A percentile compares a stretch with the other conserved stretches of the same genome.
Evolutionary conservation across 805 yeast species (phyloP).

Genomic region (Blastobotrys robertii): DNA sequence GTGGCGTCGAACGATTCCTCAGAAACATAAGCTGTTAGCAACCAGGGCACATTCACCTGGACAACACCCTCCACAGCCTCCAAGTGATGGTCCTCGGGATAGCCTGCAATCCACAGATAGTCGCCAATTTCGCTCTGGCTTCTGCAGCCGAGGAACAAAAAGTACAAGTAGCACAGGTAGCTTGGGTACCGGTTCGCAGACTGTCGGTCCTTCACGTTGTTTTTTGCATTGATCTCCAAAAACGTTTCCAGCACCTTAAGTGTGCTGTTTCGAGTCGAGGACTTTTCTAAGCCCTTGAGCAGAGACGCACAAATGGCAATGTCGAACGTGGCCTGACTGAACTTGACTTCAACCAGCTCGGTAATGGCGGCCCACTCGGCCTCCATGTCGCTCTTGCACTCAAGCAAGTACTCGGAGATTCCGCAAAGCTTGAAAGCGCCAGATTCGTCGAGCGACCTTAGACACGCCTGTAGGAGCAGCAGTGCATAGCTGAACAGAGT

Average conservation of each 20-base stretch:
- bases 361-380: constrained; percentile 12
- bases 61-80: neutral
- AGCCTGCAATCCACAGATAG: constrained; percentile 21
- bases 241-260: constrained; percentile 17
- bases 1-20: constrained; percentile 14
- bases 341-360: constrained; percentile 8
- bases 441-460: constrained; percentile 14
- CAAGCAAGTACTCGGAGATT: constrained; percentile 11
- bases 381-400: constrained; percentile 8
- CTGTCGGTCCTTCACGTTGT: constrained; percentile 8
- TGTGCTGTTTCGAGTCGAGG: constrained; percentile 16
- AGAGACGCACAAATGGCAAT: constrained; percentile 17
- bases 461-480: constrained; percentile 12
- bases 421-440: constrained; percentile 15
- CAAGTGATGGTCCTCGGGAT: constrained; percentile 14
- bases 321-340: constrained; percentile 17
- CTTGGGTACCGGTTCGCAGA: constrained; percentile 8
- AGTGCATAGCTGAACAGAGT: constrained; percentile 16
- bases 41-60: constrained; percentile 9
- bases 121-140: constrained; percentile 16
- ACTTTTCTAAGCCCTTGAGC: constrained; percentile 17
- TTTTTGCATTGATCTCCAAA: constrained; percentile 18
- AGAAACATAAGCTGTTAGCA: constrained; percentile 14
- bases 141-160: constrained; percentile 19
- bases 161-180: constrained; percentile 18